Evolutionary conservation across 768 basidiomycete species (phyloP).

Genomic region (Scleroderma bovista): DNA sequence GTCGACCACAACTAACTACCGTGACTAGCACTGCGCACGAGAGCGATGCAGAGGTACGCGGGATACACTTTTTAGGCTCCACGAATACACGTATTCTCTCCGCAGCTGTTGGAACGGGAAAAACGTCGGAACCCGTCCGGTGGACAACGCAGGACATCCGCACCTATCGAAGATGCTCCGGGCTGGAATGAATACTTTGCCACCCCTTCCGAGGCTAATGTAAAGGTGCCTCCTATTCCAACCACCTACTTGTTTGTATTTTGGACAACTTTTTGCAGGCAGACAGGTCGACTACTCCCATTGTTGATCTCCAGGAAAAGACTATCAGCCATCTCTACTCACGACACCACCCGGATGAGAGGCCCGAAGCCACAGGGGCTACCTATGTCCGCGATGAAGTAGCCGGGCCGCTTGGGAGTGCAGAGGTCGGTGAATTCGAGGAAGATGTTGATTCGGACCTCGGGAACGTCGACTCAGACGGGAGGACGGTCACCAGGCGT

Average conservation of each 20-base stretch:
- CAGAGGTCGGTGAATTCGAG: conserved; percentile 27
- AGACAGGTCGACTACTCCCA: conserved; percentile 12
- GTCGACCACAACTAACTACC: conserved; percentile 2
- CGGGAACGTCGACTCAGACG: conserved; percentile 21
- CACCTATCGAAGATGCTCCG: conserved; percentile 49
- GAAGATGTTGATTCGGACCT: conserved; percentile 24
- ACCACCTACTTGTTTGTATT: not conserved
- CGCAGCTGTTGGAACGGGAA: conserved; percentile 45
- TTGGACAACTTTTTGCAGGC: conserved; percentile 15
- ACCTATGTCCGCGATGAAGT: conserved; percentile 24
- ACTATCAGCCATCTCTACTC: conserved; percentile 16
- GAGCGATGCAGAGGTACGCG: conserved; percentile 47
- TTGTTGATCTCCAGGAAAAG: conserved; percentile 16
- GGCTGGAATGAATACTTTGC: conserved; percentile 72
- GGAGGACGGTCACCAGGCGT: conserved; percentile 17
- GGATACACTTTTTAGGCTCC: not conserved
- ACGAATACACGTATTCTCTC: not conserved
- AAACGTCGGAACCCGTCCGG: conserved; percentile 46
- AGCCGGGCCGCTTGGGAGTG: conserved; percentile 21
- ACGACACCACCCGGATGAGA: conserved; percentile 12
- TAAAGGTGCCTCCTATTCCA: conserved; percentile 41
- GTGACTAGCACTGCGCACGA: conserved; percentile 50
- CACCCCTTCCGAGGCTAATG: conserved; percentile 54
- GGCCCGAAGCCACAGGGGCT: conserved; percentile 18
- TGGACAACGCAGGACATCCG: conserved; percentile 41